Evolutionary conservation across 179 eudicot species (phyloP).

Genomic region (Heliamphora pulchella): DNA sequence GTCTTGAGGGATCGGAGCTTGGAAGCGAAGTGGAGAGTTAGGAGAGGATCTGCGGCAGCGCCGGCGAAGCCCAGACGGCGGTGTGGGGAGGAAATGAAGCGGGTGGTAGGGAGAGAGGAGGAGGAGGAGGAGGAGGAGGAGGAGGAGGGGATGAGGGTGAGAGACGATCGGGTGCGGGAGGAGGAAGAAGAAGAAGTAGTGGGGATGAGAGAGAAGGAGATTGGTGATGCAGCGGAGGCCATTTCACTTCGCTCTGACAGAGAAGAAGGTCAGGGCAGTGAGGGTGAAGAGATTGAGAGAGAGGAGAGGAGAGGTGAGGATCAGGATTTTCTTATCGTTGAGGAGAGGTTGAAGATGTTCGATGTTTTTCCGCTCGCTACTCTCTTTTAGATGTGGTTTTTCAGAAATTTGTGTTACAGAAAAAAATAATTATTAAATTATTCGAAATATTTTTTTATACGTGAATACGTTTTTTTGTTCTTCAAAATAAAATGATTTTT

Average conservation of each 20-base stretch:
- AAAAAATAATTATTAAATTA: too few species aligned
- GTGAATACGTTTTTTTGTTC: too few species aligned
- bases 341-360: slow-evolving; percentile 57
- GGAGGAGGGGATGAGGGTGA: slow-evolving; percentile 21
- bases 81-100: slow-evolving; percentile 31
- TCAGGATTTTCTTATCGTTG: slow-evolving; percentile 46
- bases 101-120: slow-evolving; percentile 36
- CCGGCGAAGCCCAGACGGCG: slow-evolving; percentile 49
- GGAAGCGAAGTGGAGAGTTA: slow-evolving; percentile 42
- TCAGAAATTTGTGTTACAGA: too few species aligned
- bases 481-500: too few species aligned
- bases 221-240: slow-evolving; percentile 61
- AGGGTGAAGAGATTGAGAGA: slow-evolving; percentile 18
- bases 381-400: too few species aligned
- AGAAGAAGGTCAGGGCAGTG: background rate
- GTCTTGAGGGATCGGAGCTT: slow-evolving; percentile 33
- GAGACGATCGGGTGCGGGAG: slow-evolving; percentile 31
- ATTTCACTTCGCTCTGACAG: slow-evolving; percentile 21
- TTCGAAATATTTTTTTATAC: too few species aligned
- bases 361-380: background rate
- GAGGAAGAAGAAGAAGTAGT: slow-evolving; percentile 32
- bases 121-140: slow-evolving; percentile 32
- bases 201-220: slow-evolving; percentile 38
- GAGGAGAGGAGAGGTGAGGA: background rate
- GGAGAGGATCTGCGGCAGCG: slow-evolving; percentile 36